A percentile compares a stretch with the other conserved stretches of the same genome.
Conservation (phyloP, 805 yeast species). For the Zygosaccharomyces gambellarensis region DNA sequence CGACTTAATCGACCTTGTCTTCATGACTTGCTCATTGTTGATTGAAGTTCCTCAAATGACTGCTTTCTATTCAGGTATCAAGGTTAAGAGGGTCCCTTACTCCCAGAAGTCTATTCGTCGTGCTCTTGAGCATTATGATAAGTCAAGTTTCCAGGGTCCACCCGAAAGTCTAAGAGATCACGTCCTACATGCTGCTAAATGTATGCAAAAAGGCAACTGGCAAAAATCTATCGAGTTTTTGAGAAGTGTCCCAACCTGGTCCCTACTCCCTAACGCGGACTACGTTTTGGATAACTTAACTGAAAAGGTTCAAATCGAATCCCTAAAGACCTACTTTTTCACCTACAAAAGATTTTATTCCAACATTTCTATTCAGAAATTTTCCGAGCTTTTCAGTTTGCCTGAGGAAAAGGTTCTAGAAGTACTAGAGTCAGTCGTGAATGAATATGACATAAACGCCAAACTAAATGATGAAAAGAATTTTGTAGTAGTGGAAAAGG, state of each 20-base stretch:
- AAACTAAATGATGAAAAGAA: conserved; percentile 58
- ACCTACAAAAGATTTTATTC: conserved; percentile 73
- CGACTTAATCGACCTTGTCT: conserved; percentile 90
- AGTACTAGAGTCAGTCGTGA: conserved; percentile 69
- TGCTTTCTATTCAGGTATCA: conserved; percentile 53
- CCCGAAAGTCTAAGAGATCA: conserved; percentile 95
- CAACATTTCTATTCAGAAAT: conserved; percentile 62
- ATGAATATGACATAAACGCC: conserved; percentile 72
- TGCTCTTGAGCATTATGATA: conserved; percentile 85
- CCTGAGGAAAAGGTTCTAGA: conserved; percentile 51
- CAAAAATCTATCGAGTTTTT: conserved; percentile 65
- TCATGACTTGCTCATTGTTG: conserved; percentile 82
- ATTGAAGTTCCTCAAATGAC: conserved; percentile 91
- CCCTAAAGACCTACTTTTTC: conserved; percentile 88
- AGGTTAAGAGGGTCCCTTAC: conserved; percentile 53
- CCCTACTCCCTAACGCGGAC: conserved; percentile 65
- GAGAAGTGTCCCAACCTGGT: conserved; percentile 64
- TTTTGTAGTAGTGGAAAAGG: conserved; percentile 63
- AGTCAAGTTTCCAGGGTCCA: conserved; percentile 94
- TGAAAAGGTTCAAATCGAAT: conserved; percentile 79
- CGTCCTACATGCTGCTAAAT: conserved; percentile 86
- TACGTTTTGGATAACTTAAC: conserved; percentile 65
- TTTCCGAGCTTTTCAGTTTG: conserved; percentile 65
- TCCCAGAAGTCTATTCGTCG: conserved; percentile 83
- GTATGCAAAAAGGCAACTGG: conserved; percentile 90